Evolutionary conservation across 1,284 basidiomycete genomes (phyloP), one percentile per base, ranked within the genome.

Genomic region (Malassezia yamatoensis): DNA sequence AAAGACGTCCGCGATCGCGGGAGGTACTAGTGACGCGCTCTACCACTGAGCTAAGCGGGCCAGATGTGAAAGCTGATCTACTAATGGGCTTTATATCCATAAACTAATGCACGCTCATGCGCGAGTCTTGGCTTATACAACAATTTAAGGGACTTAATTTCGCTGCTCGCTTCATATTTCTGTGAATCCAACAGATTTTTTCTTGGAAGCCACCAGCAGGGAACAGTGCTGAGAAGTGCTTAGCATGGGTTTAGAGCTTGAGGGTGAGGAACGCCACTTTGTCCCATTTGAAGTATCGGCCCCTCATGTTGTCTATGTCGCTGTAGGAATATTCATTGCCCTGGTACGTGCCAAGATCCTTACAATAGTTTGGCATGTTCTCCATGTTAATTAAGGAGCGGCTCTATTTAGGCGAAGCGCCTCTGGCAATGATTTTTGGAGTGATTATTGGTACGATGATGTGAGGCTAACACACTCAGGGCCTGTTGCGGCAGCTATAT

Each of bases 401-500:
- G 80, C 78, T 96, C 33, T 98, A 96, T 73, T 84, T 96, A 60
- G 94, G 94, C 63, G 94, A 98, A 80, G 90, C 94, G 5, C 89
- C 87, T 63, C 87, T 90, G 80, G 90, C 94, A 2, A 94, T 94
- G 63, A 76, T 91, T 36, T 90, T 96, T 66, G 91, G 93, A 24
- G 87, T 96, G 71, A 87, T 93, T 62, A 85, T 96, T 60, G 78
- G 73, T 67, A 20, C 21, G 35, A 47, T 35, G 12, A 7, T 33
- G 18, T 48, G 40, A 8, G 10, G 29, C 4, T 44, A 18, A 18
- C 46, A 39, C 1, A 24, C 15, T n/a, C 24, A 60, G 67, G 70
- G 12, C 91, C 90, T 3, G 87, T 91, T 72, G 85, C 84, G 48
- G 84, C 87, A 35, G 81, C 83, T 58, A 80, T 96, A 38, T 88